A percentile compares a stretch with the other conserved stretches of the same genome.
phyloP scores from a whole-genome alignment of 495 filamentous ascomycete genomes.

The Staphylotrichum tortipilum region DNA sequence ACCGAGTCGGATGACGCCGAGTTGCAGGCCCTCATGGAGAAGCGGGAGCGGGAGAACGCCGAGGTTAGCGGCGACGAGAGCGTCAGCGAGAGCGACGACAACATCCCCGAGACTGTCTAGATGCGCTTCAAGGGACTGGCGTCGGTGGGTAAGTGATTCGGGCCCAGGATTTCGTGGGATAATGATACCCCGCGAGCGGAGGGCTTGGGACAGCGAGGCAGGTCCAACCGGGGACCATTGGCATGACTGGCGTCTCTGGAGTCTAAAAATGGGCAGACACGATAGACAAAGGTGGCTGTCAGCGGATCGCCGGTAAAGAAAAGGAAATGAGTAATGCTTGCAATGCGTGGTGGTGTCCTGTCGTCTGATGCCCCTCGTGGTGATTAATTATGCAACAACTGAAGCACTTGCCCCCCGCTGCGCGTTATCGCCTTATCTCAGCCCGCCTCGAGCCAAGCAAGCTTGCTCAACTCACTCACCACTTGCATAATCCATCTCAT shows the following conservation, averaged over 20 bases:
- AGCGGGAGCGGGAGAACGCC: slow-evolving; percentile 94
- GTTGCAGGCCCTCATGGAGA: slow-evolving; percentile 96
- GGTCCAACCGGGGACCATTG: slow-evolving; percentile 6
- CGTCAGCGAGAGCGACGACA: slow-evolving; percentile 85
- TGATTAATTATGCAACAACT: slow-evolving; percentile 2
- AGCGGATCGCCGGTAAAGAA: neutral
- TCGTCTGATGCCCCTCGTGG: neutral
- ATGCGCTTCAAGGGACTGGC: neutral
- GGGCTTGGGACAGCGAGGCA: neutral
- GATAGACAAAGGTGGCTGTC: slow-evolving; percentile 9
- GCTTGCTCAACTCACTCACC: neutral
- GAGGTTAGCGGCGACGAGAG: slow-evolving; percentile 96
- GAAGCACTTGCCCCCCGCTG: neutral
- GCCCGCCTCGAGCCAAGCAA: neutral
- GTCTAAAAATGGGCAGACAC: slow-evolving; percentile 12
- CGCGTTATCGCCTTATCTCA: neutral
- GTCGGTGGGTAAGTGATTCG: neutral
- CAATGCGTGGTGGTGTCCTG: neutral
- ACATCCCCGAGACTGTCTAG: slow-evolving; percentile 43
- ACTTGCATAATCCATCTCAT: neutral
- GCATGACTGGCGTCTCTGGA: slow-evolving; percentile 11
- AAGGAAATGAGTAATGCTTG: slow-evolving; percentile 11
- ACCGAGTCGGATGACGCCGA: slow-evolving; percentile 97
- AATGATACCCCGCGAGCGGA: neutral
- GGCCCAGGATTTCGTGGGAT: neutral